Evolutionary conservation across 1,284 basidiomycete species (phyloP), one percentile per base, ranked within the genome.

Genomic region (Peniophora sp.): DNA sequence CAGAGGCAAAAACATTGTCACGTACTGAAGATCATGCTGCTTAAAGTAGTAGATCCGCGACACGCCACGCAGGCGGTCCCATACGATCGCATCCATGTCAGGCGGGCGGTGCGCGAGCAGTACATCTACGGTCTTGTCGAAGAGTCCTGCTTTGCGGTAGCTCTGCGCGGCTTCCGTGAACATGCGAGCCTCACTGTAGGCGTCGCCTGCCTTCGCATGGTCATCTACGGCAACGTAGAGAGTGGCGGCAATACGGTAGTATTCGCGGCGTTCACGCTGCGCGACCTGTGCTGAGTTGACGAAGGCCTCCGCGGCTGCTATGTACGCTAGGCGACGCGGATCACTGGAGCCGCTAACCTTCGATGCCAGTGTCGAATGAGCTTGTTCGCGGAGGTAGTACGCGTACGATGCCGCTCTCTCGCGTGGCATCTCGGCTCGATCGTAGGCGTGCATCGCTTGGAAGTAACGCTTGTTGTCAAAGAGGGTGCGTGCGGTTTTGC

Each of bases 401-500:
- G 77, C 75, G 3, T 69, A 50, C 0, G 75, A 69, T 6, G 85
- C 70, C 1, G 64, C 68, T 2, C 63, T 71, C 58, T 81, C 71
- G 11, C 71, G 68, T 0, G 56, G 62, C 27, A 70, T 59, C 1
- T 55, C 62, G 2, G 85, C 85, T 19, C 78, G 72, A 49, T 77
- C 70, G 52, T 78, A 89, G 53, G 80, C 82, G 50, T 79, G 72
- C 63, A 73, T 78, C 0, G 86, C 83, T 56, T 85, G 77, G 0
- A 66, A 57, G 55, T 79, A 89, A 16, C 71, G 72, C 45, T 74
- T 70, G 39, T 78, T 70, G 5, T 73, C 62, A 59, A 88, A 87
- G 3, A 86, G 61, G 2, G 67, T 63, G 2, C 63, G 63, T 2
- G 79, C 83, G 16, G 69, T 73, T 8, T 63, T 65, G 11, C 68